Conservation (phyloP, 78 protist genomes). For the Chrysochromulina tobinii region DNA sequence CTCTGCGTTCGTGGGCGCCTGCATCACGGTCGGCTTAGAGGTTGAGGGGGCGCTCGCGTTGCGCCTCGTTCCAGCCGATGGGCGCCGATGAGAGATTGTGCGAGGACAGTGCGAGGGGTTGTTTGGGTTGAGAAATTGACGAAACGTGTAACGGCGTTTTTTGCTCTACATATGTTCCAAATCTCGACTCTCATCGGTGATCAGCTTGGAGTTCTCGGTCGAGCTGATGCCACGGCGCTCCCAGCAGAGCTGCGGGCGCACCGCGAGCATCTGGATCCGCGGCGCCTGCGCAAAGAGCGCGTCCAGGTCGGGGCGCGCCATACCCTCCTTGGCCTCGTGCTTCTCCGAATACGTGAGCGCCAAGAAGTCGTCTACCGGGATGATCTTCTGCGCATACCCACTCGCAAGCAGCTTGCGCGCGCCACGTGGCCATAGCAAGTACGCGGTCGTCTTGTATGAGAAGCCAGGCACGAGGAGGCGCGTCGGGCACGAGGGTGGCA, state of each 20-base stretch:
- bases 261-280: not conserved
- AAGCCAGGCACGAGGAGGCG: not conserved
- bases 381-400: not conserved
- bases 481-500: too few relatives aligned
- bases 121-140: too few relatives aligned
- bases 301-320: not conserved
- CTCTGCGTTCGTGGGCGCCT: too few relatives aligned
- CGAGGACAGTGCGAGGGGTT: too few relatives aligned
- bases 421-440: not conserved
- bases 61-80: too few relatives aligned
- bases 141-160: too few relatives aligned
- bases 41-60: too few relatives aligned
- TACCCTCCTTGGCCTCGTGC: not conserved
- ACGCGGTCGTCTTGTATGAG: conserved; percentile 7
- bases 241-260: not conserved
- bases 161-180: too few relatives aligned
- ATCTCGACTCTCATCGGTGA: too few relatives aligned
- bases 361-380: not conserved
- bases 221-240: not conserved
- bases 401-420: not conserved
- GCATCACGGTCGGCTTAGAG: too few relatives aligned
- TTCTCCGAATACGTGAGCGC: not conserved
- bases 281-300: not conserved
- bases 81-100: too few relatives aligned
- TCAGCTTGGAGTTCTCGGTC: not conserved